Conservation (phyloP, 495 filamentous ascomycete genomes). For the Talaromyces trachyspermus region DNA sequence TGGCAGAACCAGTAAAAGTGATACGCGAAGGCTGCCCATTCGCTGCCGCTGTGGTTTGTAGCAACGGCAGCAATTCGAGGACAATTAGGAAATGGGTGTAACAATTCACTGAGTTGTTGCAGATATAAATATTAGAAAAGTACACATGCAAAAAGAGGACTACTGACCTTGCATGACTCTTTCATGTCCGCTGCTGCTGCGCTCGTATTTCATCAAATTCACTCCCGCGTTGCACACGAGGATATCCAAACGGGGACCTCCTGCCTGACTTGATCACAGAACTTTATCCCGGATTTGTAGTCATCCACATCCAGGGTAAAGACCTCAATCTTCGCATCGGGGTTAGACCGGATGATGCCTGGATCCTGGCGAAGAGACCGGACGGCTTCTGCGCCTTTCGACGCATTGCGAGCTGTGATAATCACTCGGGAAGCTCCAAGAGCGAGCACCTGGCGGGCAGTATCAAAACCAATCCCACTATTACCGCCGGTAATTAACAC, state of each 20-base stretch:
- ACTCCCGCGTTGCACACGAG: constrained; percentile 17
- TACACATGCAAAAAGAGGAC: neutral
- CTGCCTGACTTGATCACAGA: constrained; percentile 10
- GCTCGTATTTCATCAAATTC: constrained; percentile 9
- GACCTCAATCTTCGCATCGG: constrained; percentile 7
- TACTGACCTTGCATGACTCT: constrained; percentile 17
- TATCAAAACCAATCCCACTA: constrained; percentile 44
- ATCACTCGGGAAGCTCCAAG: constrained; percentile 15
- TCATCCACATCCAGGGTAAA: constrained; percentile 17
- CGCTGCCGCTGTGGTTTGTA: constrained; percentile 12
- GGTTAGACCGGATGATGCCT: constrained; percentile 2
- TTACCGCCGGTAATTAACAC: constrained; percentile 49
- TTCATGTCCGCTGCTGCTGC: constrained; percentile 18
- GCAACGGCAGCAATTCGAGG: constrained; percentile 17
- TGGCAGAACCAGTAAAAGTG: constrained; percentile 18
- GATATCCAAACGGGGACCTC: constrained; percentile 13
- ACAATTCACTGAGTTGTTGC: constrained; percentile 20
- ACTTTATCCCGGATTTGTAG: constrained; percentile 12
- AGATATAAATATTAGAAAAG: neutral
- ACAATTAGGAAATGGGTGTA: constrained; percentile 25
- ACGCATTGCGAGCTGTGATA: constrained; percentile 17
- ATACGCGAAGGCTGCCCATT: constrained; percentile 15
- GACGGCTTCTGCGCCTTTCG: constrained; percentile 18
- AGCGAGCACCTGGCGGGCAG: constrained; percentile 26
- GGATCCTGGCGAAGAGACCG: constrained; percentile 11